Evolutionary conservation across 1,284 basidiomycete species (phyloP).

Genomic region (Blastosporella zonata): DNA sequence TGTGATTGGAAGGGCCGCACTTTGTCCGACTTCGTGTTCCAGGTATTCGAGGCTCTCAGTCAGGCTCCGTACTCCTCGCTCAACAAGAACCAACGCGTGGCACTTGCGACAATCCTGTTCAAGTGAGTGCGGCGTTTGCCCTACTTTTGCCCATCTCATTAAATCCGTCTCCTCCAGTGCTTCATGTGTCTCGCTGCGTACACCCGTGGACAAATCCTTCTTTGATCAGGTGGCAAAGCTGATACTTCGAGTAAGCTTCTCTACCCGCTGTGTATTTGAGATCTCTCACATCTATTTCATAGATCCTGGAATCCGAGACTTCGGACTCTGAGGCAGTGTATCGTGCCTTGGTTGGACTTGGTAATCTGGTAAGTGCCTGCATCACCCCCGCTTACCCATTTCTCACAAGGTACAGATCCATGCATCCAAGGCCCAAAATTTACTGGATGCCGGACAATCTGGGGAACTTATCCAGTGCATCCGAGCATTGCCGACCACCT

Average conservation of each 20-base stretch:
- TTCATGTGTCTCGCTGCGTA: slow-evolving; percentile 54
- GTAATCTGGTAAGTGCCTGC: slow-evolving; percentile 74
- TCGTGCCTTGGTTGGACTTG: slow-evolving; percentile 81
- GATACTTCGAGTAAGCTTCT: slow-evolving; percentile 43
- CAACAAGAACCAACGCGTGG: slow-evolving; percentile 69
- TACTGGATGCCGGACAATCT: slow-evolving; percentile 37
- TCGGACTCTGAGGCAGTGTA: slow-evolving; percentile 84
- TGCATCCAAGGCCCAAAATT: slow-evolving; percentile 38
- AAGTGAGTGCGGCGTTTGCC: slow-evolving; percentile 54
- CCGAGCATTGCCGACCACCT: slow-evolving; percentile 38
- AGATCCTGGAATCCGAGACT: slow-evolving; percentile 68
- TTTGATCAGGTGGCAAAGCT: slow-evolving; percentile 41
- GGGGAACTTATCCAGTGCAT: slow-evolving; percentile 41
- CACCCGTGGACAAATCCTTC: slow-evolving; percentile 33
- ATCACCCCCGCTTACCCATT: not conserved
- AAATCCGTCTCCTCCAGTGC: slow-evolving; percentile 40
- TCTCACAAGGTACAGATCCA: slow-evolving; percentile 41
- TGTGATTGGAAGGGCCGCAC: not conserved
- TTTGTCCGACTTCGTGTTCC: slow-evolving; percentile 10
- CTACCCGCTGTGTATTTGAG: not conserved
- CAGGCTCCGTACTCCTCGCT: slow-evolving; percentile 52
- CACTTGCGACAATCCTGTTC: slow-evolving; percentile 74
- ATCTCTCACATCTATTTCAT: slow-evolving; percentile 6
- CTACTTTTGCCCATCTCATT: slow-evolving; percentile 1
- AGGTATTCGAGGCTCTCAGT: slow-evolving; percentile 57